Percentiles rank a stretch among this genome's conserved stretches.
phyloP scores from a whole-genome alignment of 2,329 filamentous ascomycete genomes.

The Boeremia exigua region DNA sequence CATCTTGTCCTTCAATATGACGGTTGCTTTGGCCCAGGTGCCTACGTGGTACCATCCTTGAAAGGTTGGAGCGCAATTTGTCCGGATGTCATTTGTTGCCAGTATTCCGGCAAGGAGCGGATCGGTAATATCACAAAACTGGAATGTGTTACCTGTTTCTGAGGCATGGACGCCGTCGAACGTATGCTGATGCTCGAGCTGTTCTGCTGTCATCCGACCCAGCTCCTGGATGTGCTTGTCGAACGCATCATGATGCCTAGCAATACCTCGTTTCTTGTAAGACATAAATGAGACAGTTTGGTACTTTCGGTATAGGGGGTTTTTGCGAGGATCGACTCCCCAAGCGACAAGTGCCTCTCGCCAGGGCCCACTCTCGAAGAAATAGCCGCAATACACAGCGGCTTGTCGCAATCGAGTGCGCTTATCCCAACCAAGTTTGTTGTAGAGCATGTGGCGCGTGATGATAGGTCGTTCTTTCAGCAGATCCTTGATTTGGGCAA shows the following conservation, averaged over 20 bases:
- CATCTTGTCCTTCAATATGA: constrained; percentile 88
- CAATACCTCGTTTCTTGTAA: constrained; percentile 37
- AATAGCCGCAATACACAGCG: constrained; percentile 85
- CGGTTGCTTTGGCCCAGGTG: constrained; percentile 80
- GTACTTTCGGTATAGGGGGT: constrained; percentile 79
- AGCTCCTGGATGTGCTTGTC: constrained; percentile 35
- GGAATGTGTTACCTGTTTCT: constrained; percentile 88
- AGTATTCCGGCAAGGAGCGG: constrained; percentile 73
- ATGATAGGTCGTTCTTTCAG: constrained; percentile 81
- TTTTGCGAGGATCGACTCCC: constrained; percentile 81
- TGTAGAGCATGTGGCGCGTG: constrained; percentile 82
- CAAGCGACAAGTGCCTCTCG: constrained; percentile 85
- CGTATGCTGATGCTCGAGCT: constrained; percentile 62
- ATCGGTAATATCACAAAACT: constrained; percentile 90
- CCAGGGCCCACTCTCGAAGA: constrained; percentile 92
- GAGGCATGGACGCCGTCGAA: constrained; percentile 81
- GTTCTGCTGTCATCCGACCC: constrained; percentile 27
- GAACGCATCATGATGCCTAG: constrained; percentile 33
- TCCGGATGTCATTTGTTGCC: constrained; percentile 61
- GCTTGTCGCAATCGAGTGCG: constrained; percentile 71
- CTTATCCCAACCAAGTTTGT: constrained; percentile 65
- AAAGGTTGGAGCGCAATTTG: constrained; percentile 51
- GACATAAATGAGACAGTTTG: constrained; percentile 70
- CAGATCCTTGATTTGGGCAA: constrained; percentile 67
- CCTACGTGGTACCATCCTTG: constrained; percentile 89